Evolutionary conservation across 164 flowering plant species (phyloP), one percentile per base, ranked within the genome.

Genomic region (Annona squamosa): DNA sequence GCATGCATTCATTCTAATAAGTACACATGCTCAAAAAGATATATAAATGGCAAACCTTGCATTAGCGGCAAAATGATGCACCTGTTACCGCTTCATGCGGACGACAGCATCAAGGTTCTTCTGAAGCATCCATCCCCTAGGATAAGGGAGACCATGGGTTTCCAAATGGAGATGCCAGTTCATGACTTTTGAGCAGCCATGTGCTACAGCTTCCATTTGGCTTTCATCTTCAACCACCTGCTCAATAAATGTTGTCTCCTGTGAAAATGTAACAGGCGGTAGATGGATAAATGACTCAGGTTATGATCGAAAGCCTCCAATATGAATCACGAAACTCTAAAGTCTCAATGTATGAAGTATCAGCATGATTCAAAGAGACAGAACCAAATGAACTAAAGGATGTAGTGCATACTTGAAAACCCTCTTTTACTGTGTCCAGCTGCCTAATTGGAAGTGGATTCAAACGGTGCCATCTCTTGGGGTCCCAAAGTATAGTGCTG

Each of bases 161-260:
- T 88, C 97, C 81, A 96, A 77, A 81, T 93, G 99, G 9, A 96
- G 94, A 84, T 93, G 97, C 99, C 99, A 96, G 73, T 85, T 90
- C 91, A 91, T 82, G 67, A 93, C 79, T 74, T 72, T 86, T 57
- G 85, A 81, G 82, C 98, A 93, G 62, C 87, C 85, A 73, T 69
- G 52, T 18, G 96, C 86, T 64, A 73, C 74, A 64, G 88, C 94
- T 86, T 93, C 98, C 97, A 95, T 95, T 81, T 88, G 93, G 74
- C 85, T 85, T 83, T 95, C 99, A 81, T 95, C 99, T 87, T 88
- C 97, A 68, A 95, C 92, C 48, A 95, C 67, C 79, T 93, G 98
- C 75, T 88, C 93, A 76, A 95, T 91, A 79, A 95, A 95, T 64
- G 96, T 90, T 13, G 98, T 95, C 77, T 91, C 99, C 98, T 94